Evolutionary conservation across 805 yeast species (phyloP).

Genomic region (Spencermartinsiella europaea): DNA sequence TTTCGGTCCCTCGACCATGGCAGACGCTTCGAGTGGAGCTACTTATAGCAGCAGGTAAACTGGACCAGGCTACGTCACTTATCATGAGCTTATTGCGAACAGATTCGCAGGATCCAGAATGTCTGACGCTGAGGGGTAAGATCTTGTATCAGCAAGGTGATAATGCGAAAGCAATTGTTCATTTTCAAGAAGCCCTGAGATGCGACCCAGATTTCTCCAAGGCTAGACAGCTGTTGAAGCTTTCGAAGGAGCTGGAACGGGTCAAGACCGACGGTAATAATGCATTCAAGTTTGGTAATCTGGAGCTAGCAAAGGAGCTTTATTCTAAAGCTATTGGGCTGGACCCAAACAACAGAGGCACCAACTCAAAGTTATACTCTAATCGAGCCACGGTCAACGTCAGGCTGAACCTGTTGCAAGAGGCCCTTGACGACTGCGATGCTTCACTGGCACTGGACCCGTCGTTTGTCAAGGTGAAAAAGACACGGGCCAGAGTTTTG

Average conservation of each 20-base stretch:
- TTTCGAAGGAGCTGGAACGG: constrained; percentile 31
- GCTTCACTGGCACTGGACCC: constrained; percentile 62
- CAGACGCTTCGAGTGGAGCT: constrained; percentile 29
- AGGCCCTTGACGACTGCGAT: constrained; percentile 71
- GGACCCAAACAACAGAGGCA: constrained; percentile 51
- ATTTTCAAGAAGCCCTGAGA: constrained; percentile 37
- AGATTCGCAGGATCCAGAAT: constrained; percentile 35
- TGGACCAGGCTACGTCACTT: constrained; percentile 34
- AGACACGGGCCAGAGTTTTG: constrained; percentile 37
- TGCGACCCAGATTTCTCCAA: constrained; percentile 37
- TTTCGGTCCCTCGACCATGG: constrained; percentile 34
- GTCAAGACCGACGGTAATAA: constrained; percentile 56
- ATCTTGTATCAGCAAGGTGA: constrained; percentile 35
- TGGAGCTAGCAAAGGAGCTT: constrained; percentile 55
- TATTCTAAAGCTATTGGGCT: constrained; percentile 73
- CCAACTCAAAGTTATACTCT: constrained; percentile 49
- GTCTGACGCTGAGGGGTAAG: constrained; percentile 35
- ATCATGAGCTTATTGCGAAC: constrained; percentile 34
- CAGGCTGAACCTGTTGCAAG: constrained; percentile 71
- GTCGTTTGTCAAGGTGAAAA: constrained; percentile 57
- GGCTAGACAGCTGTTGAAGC: constrained; percentile 32
- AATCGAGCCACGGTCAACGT: constrained; percentile 87
- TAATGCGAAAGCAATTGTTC: constrained; percentile 32
- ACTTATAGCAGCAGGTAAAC: constrained; percentile 26
- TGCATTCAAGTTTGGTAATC: constrained; percentile 61